These are phyloP conservation scores for Coelastrella sp. DNA, from an alignment of 139 green algal genomes.

Conservation along the genomic window DNA sequence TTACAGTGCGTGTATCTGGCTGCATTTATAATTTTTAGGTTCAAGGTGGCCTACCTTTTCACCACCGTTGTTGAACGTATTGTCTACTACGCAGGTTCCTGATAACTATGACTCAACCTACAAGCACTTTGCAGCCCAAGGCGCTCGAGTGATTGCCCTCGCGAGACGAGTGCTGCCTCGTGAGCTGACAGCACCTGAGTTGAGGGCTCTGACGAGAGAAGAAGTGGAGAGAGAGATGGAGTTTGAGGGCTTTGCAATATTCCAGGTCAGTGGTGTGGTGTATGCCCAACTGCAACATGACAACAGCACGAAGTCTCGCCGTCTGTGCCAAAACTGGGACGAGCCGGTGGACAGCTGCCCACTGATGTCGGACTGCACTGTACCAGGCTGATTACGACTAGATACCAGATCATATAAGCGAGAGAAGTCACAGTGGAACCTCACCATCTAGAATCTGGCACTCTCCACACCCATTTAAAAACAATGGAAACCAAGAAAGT, in stretches of 20 bases:
- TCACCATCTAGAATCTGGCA: too few relatives aligned
- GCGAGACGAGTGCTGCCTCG: constrained; percentile 76
- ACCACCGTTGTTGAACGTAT: too few relatives aligned
- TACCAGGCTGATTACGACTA: too few relatives aligned
- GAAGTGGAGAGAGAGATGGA: constrained; percentile 74
- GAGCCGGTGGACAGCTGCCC: neutral
- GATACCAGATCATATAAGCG: too few relatives aligned
- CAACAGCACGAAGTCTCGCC: neutral
- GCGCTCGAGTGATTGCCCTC: constrained; percentile 93
- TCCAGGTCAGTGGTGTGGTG: constrained; percentile 53
- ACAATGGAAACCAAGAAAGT: too few relatives aligned
- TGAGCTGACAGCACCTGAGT: constrained; percentile 49
- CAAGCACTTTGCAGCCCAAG: constrained; percentile 89
- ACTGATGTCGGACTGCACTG: too few relatives aligned
- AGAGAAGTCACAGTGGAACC: too few relatives aligned
- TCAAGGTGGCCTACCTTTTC: too few relatives aligned
- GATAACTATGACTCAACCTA: constrained; percentile 85
- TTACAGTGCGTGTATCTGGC: too few relatives aligned
- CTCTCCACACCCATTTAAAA: too few relatives aligned
- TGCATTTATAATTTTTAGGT: too few relatives aligned
- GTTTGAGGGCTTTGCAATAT: constrained; percentile 91
- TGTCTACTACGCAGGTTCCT: constrained; percentile 73
- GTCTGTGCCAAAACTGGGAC: too few relatives aligned
- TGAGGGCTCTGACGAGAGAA: constrained; percentile 72
- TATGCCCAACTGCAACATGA: neutral